A percentile compares a stretch with the other conserved stretches of the same genome.
Conservation (phyloP, 805 yeast genomes). For the Candida pseudoglaebosa region DNA sequence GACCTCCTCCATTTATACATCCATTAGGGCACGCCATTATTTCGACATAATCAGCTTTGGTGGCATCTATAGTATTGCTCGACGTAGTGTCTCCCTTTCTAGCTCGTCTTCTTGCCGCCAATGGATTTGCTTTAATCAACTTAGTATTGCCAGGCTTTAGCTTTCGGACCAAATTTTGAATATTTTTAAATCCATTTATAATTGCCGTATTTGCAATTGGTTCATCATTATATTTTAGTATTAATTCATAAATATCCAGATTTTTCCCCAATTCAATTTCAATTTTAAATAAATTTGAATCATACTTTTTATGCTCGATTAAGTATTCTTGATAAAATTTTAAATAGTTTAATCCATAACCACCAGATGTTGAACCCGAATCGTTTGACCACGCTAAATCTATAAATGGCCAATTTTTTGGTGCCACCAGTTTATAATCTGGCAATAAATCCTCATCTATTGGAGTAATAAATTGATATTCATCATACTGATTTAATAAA, state of each 20-base stretch:
- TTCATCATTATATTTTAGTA: slow-evolving; percentile 41
- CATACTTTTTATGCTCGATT: slow-evolving; percentile 11
- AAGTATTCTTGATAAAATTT: slow-evolving; percentile 29
- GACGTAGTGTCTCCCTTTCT: slow-evolving; percentile 20
- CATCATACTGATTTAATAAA: slow-evolving; percentile 55
- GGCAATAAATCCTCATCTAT: slow-evolving; percentile 13
- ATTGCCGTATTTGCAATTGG: slow-evolving; percentile 52
- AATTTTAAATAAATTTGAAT: slow-evolving; percentile 23
- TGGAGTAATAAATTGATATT: slow-evolving; percentile 25
- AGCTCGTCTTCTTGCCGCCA: slow-evolving; percentile 44
- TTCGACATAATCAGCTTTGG: slow-evolving; percentile 76
- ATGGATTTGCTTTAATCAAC: slow-evolving; percentile 25
- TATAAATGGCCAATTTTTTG: slow-evolving; percentile 58
- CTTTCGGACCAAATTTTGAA: slow-evolving; percentile 87
- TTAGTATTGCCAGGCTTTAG: slow-evolving; percentile 42
- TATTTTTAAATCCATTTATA: slow-evolving; percentile 89
- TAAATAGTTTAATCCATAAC: slow-evolving; percentile 74
- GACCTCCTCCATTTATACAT: slow-evolving; percentile 97
- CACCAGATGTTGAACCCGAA: slow-evolving; percentile 84
- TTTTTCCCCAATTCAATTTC: slow-evolving; percentile 61
- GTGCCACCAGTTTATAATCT: slow-evolving; percentile 40
- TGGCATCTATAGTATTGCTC: slow-evolving; percentile 51
- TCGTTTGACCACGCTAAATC: slow-evolving; percentile 67
- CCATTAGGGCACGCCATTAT: slow-evolving; percentile 99
- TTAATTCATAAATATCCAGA: slow-evolving; percentile 67